Evolutionary conservation across 208 protist species (phyloP), one percentile per base, ranked within the genome.

Genomic region (Phytomonas serpens): DNA sequence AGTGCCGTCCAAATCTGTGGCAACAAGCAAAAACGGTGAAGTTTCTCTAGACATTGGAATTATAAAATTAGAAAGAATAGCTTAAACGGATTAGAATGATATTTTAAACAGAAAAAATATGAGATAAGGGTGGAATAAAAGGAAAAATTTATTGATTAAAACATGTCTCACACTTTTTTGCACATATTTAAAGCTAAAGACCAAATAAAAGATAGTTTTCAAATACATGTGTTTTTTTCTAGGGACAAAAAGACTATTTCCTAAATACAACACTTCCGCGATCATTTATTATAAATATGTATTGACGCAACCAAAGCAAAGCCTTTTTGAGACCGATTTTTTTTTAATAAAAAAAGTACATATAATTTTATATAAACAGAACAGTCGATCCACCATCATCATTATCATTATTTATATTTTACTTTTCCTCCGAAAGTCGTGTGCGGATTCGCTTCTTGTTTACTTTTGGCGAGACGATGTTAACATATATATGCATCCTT

Each of bases 1-100:
- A 36, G 86, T 92, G 64, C 84, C 83, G 64, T 92, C 86, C 74
- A 92, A 84, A 68, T 92, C 86, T 42, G 81, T 84, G 57, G 86
- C 83, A 11, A 89, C 84, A 4, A 92, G 61, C 36, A 72, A 74
- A 65, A 84, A 90, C 19, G 76, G 71, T 30, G 64, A 37, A 0
- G 37, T 14, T 3, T 42, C 42, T 31, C 0, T 27, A 23, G 34
- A 4, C 38, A 31, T 71, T 5, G n/a, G 32, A 72, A 40, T 30
- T n/a, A 63, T 9, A 72, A 7, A 34, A n/a, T n/a, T 27, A 37
- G 51, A 66, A 36, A 32, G 30, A 67, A 64, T 7, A 19, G 19
- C 19, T 27, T 11, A 0, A 31, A 1, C 36, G 30, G 30, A 47
- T 14, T 30, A 23, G 3, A 52, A 32, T 30, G 9, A 52, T 52